These are phyloP conservation scores for Myxozyma kluyveri DNA, from an alignment of 805 yeast species.

Conservation along the genomic window DNA sequence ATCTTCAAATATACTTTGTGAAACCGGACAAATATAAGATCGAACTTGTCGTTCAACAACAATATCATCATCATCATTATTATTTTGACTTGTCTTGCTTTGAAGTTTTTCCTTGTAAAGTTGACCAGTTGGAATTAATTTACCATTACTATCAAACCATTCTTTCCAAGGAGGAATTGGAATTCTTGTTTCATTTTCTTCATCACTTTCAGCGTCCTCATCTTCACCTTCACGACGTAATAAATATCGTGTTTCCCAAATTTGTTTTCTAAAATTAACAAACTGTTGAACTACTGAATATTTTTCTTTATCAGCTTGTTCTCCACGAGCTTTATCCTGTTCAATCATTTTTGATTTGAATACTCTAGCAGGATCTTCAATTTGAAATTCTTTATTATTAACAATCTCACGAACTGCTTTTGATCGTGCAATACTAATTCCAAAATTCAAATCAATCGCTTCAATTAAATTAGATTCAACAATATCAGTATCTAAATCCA, in stretches of 20 bases:
- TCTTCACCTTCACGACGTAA: not conserved
- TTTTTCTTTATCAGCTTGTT: constrained; percentile 10
- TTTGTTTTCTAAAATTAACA: constrained; percentile 1
- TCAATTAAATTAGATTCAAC: not conserved
- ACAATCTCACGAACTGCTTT: not conserved
- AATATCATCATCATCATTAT: constrained; percentile 34
- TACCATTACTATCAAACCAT: constrained; percentile 14
- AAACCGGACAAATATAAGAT: constrained; percentile 37
- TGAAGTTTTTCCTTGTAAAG: not conserved
- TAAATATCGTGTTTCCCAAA: constrained; percentile 17
- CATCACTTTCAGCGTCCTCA: not conserved
- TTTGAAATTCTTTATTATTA: constrained; percentile 1
- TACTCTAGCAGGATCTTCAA: constrained; percentile 1
- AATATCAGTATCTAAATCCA: not conserved
- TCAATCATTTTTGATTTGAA: not conserved
- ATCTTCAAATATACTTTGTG: constrained; percentile 32
- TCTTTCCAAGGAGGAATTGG: constrained; percentile 11
- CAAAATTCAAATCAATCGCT: not conserved
- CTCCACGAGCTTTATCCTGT: not conserved
- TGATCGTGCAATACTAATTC: not conserved
- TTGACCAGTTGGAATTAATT: not conserved
- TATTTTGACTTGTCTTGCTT: constrained; percentile 8
- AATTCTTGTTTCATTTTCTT: constrained; percentile 23
- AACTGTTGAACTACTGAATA: constrained; percentile 5
- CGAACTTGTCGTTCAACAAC: constrained; percentile 31